Conservation (phyloP, 129 eudicot species). For the Artemisia annua region DNA sequence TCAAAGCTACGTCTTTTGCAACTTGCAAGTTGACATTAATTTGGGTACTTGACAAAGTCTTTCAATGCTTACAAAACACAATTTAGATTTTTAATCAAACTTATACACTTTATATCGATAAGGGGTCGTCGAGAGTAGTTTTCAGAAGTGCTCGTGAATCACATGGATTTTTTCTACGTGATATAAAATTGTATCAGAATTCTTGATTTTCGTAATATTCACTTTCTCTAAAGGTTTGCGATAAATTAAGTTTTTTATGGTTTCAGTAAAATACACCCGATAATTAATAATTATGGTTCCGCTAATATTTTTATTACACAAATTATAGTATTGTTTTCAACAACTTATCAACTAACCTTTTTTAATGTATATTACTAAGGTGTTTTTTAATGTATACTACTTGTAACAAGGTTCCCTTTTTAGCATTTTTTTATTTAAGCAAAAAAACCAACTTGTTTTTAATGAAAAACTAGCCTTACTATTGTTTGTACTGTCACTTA, state of each 20-base stretch:
- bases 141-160: too few species aligned
- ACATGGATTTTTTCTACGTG: neutral
- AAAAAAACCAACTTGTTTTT: too few species aligned
- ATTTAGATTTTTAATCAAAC: neutral
- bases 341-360: neutral
- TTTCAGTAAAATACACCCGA: too few species aligned
- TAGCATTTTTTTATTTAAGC: neutral
- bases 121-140: too few species aligned
- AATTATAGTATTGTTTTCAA: too few species aligned
- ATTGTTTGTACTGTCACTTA: too few species aligned
- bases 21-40: neutral
- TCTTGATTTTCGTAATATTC: neutral
- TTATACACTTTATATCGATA: too few species aligned
- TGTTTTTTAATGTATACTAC: neutral
- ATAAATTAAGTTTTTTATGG: too few species aligned
- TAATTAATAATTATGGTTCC: too few species aligned
- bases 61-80: neutral
- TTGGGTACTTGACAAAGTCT: slow-evolving; percentile 17
- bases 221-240: too few species aligned
- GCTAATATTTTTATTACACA: too few species aligned
- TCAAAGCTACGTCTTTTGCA: neutral
- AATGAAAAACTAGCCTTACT: too few species aligned
- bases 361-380: neutral
- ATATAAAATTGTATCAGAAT: neutral
- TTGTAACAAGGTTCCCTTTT: neutral